phyloP scores from a whole-genome alignment of 1,284 basidiomycete genomes.

The Trichosporon coremiiforme region DNA sequence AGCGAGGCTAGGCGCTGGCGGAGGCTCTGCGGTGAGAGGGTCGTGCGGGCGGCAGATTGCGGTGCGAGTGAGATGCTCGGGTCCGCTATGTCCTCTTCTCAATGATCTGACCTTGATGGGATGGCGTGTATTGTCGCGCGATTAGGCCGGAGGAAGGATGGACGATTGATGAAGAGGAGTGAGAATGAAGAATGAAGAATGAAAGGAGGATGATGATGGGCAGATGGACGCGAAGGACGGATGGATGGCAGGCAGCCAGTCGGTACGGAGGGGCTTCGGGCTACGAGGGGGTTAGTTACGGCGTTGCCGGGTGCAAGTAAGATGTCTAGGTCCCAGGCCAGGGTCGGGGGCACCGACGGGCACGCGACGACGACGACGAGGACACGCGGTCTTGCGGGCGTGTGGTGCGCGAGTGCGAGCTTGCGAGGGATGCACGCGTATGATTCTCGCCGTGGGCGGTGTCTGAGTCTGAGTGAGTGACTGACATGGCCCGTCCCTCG shows the following conservation, averaged over 20 bases:
- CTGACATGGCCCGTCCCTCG: conserved; percentile 14
- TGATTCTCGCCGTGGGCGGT: background rate
- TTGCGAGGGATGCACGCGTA: background rate
- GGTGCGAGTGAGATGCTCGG: background rate
- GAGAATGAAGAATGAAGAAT: background rate
- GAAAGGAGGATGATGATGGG: background rate
- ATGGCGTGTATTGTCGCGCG: background rate
- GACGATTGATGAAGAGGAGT: background rate
- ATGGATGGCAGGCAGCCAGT: no score
- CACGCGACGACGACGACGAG: background rate
- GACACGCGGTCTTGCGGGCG: background rate
- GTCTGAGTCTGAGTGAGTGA: background rate
- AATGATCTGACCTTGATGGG: background rate
- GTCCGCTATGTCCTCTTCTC: background rate
- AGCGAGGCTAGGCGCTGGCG: conserved; percentile 3
- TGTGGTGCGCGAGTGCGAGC: background rate
- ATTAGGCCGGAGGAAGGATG: background rate
- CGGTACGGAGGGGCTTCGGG: no score
- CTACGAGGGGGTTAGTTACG: no score
- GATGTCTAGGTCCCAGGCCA: background rate
- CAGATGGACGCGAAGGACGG: background rate
- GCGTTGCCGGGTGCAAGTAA: background rate
- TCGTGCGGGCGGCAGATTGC: background rate
- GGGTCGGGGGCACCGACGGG: background rate
- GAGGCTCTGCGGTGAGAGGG: background rate